phyloP scores from a whole-genome alignment of 345 rosid species.

The Aurinia saxatilis region DNA sequence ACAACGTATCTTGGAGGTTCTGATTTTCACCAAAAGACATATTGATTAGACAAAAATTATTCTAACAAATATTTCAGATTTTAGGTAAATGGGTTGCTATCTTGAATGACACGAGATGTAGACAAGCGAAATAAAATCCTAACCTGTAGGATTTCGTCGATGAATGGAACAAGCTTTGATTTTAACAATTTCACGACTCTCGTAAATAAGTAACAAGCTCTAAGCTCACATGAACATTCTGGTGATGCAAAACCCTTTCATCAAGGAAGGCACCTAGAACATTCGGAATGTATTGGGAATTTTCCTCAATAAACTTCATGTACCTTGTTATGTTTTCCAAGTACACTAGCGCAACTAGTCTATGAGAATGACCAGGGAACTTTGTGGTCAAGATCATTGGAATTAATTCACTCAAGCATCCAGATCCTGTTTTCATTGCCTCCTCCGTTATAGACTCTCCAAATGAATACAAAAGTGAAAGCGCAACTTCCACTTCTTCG shows the following conservation, averaged over 20 bases:
- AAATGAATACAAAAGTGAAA: conserved; percentile 80
- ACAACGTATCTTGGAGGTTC: conserved; percentile 80
- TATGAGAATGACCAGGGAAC: conserved; percentile 81
- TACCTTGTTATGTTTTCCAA: conserved; percentile 79
- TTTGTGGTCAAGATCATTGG: conserved; percentile 64
- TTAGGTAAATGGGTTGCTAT: background rate
- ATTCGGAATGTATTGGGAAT: conserved; percentile 55
- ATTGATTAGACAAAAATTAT: background rate
- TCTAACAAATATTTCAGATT: background rate
- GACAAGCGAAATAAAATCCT: background rate
- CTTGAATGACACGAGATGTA: background rate
- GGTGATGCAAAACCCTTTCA: conserved; percentile 93
- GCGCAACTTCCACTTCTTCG: conserved; percentile 95
- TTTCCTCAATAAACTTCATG: conserved; percentile 76
- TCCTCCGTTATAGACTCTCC: conserved; percentile 87
- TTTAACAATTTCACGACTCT: conserved; percentile 77
- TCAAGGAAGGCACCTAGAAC: conserved; percentile 85
- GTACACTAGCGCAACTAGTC: conserved; percentile 81
- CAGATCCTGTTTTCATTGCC: conserved; percentile 58
- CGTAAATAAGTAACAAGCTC: conserved; percentile 92
- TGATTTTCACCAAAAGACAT: conserved; percentile 27
- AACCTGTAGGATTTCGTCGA: conserved; percentile 88
- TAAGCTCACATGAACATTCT: conserved; percentile 64
- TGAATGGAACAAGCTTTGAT: conserved; percentile 80
- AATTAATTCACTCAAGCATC: conserved; percentile 62